Conservation (phyloP, 495 filamentous ascomycete species). For the Daldinia bambusicola region DNA sequence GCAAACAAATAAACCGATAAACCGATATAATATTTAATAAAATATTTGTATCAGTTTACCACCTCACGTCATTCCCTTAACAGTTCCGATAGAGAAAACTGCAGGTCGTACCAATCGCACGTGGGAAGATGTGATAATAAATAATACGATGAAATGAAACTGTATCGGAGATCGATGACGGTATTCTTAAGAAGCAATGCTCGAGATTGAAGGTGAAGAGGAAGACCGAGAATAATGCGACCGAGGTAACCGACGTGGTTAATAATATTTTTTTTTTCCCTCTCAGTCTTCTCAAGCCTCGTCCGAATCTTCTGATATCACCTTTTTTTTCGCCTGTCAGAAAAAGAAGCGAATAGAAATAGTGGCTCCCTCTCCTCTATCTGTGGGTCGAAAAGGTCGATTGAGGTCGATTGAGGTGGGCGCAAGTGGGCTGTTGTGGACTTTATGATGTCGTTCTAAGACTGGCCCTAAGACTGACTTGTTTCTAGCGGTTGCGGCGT, state of each 20-base stretch:
- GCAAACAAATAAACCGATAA: too few species aligned
- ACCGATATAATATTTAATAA: neutral
- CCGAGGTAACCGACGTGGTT: conserved; percentile 9
- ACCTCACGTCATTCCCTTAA: conserved; percentile 8
- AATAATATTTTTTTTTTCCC: conserved; percentile 6
- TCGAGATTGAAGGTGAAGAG: neutral
- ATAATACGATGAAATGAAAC: conserved; percentile 1
- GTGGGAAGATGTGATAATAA: conserved; percentile 10
- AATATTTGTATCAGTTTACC: neutral
- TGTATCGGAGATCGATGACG: neutral
- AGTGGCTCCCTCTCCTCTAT: conserved; percentile 32
- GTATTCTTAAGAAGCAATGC: neutral
- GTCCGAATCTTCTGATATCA: conserved; percentile 35
- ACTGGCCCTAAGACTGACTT: neutral
- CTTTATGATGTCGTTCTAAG: conserved; percentile 39
- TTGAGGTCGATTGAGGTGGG: conserved; percentile 38
- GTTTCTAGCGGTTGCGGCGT: conserved; percentile 35
- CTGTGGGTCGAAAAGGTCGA: conserved; percentile 33
- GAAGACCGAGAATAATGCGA: conserved; percentile 13
- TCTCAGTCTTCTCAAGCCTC: conserved; percentile 12
- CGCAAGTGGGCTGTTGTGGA: conserved; percentile 33
- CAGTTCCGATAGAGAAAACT: conserved; percentile 2
- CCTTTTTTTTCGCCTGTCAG: conserved; percentile 31
- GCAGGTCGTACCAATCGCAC: conserved; percentile 7
- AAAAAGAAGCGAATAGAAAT: conserved; percentile 23